Percentiles rank a stretch among this genome's conserved stretches.
phyloP scores from a whole-genome alignment of 805 yeast genomes.

The Candida glaebosa region DNA sequence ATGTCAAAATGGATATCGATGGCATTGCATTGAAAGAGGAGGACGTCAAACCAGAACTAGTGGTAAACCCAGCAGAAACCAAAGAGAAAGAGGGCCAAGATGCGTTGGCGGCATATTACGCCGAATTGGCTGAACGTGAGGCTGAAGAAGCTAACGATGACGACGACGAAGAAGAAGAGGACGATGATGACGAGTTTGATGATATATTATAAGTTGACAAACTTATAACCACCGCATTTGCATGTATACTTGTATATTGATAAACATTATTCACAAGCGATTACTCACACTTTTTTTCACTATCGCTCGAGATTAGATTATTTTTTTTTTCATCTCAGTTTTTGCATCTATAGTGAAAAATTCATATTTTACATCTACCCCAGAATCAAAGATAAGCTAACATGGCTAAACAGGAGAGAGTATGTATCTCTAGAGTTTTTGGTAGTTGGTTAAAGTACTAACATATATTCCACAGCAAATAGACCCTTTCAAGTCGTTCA shows the following conservation, averaged over 20 bases:
- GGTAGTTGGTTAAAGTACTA: neutral
- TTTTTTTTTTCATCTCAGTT: neutral
- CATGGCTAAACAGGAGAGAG: conserved; percentile 2
- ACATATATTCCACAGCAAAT: conserved; percentile 28
- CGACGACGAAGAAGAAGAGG: conserved; percentile 37
- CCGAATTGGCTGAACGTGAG: conserved; percentile 68
- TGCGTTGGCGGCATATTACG: conserved; percentile 65
- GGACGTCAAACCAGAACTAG: conserved; percentile 11
- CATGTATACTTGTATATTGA: neutral
- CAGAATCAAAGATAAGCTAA: neutral
- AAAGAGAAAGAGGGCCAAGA: conserved; percentile 68
- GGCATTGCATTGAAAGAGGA: conserved; percentile 12
- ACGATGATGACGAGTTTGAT: conserved; percentile 16
- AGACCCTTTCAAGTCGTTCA: conserved; percentile 76
- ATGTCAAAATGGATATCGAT: conserved; percentile 28
- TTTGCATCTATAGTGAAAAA: neutral
- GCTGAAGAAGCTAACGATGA: conserved; percentile 60
- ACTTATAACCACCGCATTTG: neutral
- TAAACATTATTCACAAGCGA: neutral
- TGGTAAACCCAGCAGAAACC: conserved; percentile 28
- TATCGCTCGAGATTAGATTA: no score
- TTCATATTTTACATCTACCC: neutral
- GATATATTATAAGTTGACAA: conserved; percentile 1
- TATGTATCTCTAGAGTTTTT: neutral
- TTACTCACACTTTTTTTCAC: neutral